Conservation (phyloP, 2,329 filamentous ascomycete genomes). For the Zopfia rhizophila region DNA sequence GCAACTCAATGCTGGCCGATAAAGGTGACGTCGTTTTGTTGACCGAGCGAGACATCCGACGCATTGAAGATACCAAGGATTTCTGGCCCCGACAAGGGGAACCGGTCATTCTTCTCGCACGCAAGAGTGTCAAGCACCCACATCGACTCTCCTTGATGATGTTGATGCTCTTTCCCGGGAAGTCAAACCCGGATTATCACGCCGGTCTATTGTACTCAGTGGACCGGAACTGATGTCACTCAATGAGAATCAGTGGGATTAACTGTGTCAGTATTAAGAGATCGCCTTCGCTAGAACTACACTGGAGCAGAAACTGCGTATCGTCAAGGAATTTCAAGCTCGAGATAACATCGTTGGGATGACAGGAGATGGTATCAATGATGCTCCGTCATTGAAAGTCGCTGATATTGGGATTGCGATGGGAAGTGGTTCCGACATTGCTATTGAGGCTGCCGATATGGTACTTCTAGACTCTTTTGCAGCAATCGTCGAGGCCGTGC, state of each 20-base stretch:
- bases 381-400: conserved; percentile 65
- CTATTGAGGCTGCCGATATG: conserved; percentile 71
- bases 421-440: conserved; percentile 68
- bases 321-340: conserved; percentile 78
- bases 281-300: conserved; percentile 82
- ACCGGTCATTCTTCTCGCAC: conserved; percentile 73
- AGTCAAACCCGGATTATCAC: conserved; percentile 35
- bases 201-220: conserved; percentile 45
- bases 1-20: conserved; percentile 65
- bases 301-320: conserved; percentile 81
- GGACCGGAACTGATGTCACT: conserved; percentile 68
- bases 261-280: conserved; percentile 72
- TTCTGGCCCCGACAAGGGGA: conserved; percentile 75
- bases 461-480: conserved; percentile 75
- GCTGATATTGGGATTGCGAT: conserved; percentile 71
- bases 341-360: conserved; percentile 66
- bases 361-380: conserved; percentile 62
- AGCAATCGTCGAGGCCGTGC: conserved; percentile 76
- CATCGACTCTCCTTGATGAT: no score
- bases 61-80: conserved; percentile 71
- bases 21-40: conserved; percentile 65
- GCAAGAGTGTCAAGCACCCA: conserved; percentile 68
- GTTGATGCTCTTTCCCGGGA: conserved; percentile 61
- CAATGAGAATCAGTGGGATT: conserved; percentile 75
- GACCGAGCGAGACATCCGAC: conserved; percentile 55